These are phyloP conservation scores for Gamarada debralockiae DNA, from an alignment of 495 filamentous ascomycete genomes.

Conservation along the genomic window DNA sequence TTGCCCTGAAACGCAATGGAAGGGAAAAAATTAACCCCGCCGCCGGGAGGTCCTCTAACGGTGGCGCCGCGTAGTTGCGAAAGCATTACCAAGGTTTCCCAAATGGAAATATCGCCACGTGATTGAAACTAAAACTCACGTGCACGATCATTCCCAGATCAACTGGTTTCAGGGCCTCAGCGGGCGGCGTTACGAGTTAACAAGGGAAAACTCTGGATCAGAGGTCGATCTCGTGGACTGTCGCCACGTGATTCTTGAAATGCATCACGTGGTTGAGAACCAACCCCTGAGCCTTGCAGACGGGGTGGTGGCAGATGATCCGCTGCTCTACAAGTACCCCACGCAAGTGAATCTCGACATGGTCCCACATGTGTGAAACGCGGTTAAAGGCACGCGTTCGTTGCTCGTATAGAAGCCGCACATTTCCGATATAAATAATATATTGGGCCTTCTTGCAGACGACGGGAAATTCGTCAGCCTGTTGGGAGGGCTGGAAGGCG, in stretches of 20 bases:
- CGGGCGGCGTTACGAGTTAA: no score
- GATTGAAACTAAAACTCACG: no score
- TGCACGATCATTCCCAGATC: no score
- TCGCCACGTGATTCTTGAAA: slow-evolving; percentile 29
- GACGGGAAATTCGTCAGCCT: slow-evolving; percentile 4
- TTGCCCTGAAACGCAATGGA: no score
- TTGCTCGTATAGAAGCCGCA: slow-evolving; percentile 10
- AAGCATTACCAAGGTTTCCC: no score
- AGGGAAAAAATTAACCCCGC: no score
- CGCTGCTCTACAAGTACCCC: not conserved
- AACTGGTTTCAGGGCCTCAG: no score
- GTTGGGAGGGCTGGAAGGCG: not conserved
- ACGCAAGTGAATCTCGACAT: slow-evolving; percentile 18
- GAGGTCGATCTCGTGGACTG: slow-evolving; percentile 20
- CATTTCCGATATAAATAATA: slow-evolving; percentile 18
- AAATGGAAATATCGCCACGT: no score
- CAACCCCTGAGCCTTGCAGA: slow-evolving; percentile 22
- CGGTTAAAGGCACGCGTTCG: slow-evolving; percentile 18
- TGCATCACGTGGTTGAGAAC: slow-evolving; percentile 15
- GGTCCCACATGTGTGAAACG: slow-evolving; percentile 18
- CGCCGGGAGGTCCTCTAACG: no score
- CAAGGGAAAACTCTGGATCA: slow-evolving; percentile 4
- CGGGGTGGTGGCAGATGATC: slow-evolving; percentile 21
- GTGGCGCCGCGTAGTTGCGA: no score
- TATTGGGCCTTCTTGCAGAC: slow-evolving; percentile 14